Conservation (phyloP, 2,329 filamentous ascomycete genomes). For the Alternaria ethzedia region DNA sequence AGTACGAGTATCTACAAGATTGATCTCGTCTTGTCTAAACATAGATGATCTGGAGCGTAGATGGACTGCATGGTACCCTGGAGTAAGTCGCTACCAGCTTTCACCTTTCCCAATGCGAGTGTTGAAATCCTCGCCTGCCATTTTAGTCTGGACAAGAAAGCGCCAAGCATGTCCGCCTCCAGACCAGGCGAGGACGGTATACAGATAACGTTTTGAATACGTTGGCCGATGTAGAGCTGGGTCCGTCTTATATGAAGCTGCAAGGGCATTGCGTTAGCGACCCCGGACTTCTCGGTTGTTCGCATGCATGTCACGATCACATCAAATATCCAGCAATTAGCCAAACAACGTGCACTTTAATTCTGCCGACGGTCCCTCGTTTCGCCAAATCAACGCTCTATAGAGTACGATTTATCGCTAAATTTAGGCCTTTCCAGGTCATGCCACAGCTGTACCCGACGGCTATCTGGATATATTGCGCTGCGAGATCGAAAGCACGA, state of each 20-base stretch:
- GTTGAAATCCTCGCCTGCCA: not conserved
- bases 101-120: not conserved
- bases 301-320: conserved; percentile 34
- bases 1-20: not conserved
- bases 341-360: conserved; percentile 41
- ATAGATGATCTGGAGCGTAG: not conserved
- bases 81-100: not conserved
- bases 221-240: conserved; percentile 17
- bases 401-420: conserved; percentile 7
- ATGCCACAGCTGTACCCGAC: conserved; percentile 26
- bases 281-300: conserved; percentile 30
- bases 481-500: conserved; percentile 24
- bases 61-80: not conserved
- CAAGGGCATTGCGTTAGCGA: conserved; percentile 32
- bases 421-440: conserved; percentile 30
- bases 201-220: conserved; percentile 14
- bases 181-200: conserved; percentile 15
- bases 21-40: not conserved
- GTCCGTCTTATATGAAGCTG: conserved; percentile 19
- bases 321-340: conserved; percentile 43
- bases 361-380: conserved; percentile 24
- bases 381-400: conserved; percentile 28
- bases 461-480: conserved; percentile 28
- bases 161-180: conserved; percentile 23
- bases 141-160: not conserved